phyloP scores from a whole-genome alignment of 2,329 filamentous ascomycete genomes.

The Curvularia eragrostidis region DNA sequence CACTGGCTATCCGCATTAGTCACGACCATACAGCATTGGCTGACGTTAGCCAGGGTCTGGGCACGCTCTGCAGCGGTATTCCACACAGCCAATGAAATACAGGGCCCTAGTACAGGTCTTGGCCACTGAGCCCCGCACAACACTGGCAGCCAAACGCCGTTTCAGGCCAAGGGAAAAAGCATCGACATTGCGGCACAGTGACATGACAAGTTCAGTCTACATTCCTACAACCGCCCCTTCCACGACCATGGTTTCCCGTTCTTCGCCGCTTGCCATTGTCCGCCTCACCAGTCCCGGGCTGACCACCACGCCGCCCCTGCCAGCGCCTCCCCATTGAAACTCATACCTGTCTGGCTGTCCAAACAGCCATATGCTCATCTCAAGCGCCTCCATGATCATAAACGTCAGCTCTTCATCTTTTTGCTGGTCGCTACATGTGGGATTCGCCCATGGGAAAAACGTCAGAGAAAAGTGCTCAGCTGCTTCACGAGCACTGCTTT shows the following conservation, averaged over 20 bases:
- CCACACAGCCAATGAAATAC: background rate
- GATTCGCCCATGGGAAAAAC: constrained; percentile 48
- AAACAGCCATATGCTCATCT: constrained; percentile 39
- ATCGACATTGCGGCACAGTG: background rate
- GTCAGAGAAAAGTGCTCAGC: constrained; percentile 45
- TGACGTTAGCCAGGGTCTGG: constrained; percentile 15
- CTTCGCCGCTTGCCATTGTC: constrained; percentile 10
- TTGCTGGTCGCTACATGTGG: constrained; percentile 33
- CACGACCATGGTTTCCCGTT: constrained; percentile 11
- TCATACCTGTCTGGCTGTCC: constrained; percentile 36
- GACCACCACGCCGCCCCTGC: constrained; percentile 32
- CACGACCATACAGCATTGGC: constrained; percentile 15
- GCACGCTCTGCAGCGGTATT: background rate
- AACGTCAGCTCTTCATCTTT: constrained; percentile 38
- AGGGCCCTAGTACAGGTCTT: background rate
- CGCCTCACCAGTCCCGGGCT: constrained; percentile 29
- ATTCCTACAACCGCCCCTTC: constrained; percentile 18
- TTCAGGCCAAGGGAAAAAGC: background rate
- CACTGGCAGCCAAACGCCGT: background rate
- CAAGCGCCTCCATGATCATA: constrained; percentile 35
- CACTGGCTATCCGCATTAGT: constrained; percentile 4
- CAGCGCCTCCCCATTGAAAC: constrained; percentile 37
- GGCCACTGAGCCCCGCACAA: background rate
- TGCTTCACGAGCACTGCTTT: constrained; percentile 40
- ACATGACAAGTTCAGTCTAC: constrained; percentile 1